Percentiles rank a stretch among this genome's conserved stretches.
Conservation (phyloP, 768 basidiomycete genomes). For the Zangia roseola region DNA sequence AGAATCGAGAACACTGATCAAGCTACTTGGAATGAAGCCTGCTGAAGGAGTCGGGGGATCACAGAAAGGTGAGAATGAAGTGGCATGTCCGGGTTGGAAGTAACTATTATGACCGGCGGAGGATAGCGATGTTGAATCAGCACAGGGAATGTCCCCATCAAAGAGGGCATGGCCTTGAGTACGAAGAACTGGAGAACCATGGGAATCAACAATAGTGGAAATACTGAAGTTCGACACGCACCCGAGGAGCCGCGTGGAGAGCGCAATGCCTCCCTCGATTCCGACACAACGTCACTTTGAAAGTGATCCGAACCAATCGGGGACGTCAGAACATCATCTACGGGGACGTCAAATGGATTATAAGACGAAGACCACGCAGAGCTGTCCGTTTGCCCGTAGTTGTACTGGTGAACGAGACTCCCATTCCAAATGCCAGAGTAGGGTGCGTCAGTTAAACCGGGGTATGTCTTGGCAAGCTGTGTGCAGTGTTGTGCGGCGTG, state of each 20-base stretch:
- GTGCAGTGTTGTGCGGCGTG: slow-evolving; percentile 56
- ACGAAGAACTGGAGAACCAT: slow-evolving; percentile 19
- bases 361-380: slow-evolving; percentile 28
- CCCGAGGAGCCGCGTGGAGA: slow-evolving; percentile 33
- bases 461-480: slow-evolving; percentile 41
- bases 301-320: slow-evolving; percentile 11
- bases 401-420: slow-evolving; percentile 3
- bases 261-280: slow-evolving; percentile 12
- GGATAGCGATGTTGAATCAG: slow-evolving; percentile 14
- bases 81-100: slow-evolving; percentile 17
- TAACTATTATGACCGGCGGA: slow-evolving; percentile 13
- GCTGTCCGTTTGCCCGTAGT: slow-evolving; percentile 15
- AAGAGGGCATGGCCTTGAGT: slow-evolving; percentile 42
- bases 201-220: slow-evolving; percentile 8
- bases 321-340: slow-evolving; percentile 19
- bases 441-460: slow-evolving; percentile 20
- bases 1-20: slow-evolving; percentile 47
- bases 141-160: slow-evolving; percentile 39
- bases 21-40: slow-evolving; percentile 54
- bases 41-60: slow-evolving; percentile 42
- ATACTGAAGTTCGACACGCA: slow-evolving; percentile 22
- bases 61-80: slow-evolving; percentile 54
- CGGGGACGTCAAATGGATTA: slow-evolving; percentile 30
- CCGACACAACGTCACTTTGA: slow-evolving; percentile 9
- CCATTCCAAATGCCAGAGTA: slow-evolving; percentile 5